A percentile compares a stretch with the other conserved stretches of the same genome.
phyloP scores from a whole-genome alignment of 2,329 filamentous ascomycete species.

The Penicillium fuscoglaucum region DNA sequence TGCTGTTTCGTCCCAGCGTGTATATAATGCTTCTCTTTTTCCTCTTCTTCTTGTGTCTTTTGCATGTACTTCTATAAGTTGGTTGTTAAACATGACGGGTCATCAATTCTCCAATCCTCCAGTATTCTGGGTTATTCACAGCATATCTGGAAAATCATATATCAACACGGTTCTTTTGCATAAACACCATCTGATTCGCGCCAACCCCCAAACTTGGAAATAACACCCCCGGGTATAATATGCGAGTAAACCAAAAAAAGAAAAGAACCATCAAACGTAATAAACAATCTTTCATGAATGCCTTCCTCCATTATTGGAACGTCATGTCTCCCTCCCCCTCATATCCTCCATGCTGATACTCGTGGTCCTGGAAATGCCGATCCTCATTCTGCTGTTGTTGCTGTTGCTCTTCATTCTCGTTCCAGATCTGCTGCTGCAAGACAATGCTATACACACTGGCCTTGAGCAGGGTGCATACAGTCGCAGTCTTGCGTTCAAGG shows the following conservation, averaged over 20 bases:
- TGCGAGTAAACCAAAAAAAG: slow-evolving; percentile 7
- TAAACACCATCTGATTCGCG: neutral
- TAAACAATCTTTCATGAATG: neutral
- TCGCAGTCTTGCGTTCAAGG: slow-evolving; percentile 88
- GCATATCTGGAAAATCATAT: slow-evolving; percentile 15
- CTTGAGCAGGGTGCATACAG: slow-evolving; percentile 94
- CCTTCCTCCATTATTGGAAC: slow-evolving; percentile 19
- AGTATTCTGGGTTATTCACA: slow-evolving; percentile 9
- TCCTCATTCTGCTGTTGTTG: slow-evolving; percentile 30
- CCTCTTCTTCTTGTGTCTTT: slow-evolving; percentile 24
- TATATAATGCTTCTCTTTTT: slow-evolving; percentile 27
- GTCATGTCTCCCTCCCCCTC: slow-evolving; percentile 30
- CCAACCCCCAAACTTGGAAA: neutral
- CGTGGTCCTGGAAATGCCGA: slow-evolving; percentile 21
- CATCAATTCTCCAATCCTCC: slow-evolving; percentile 15
- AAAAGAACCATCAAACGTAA: slow-evolving; percentile 12
- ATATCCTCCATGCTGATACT: slow-evolving; percentile 13
- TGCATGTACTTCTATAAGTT: slow-evolving; percentile 36
- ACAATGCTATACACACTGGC: slow-evolving; percentile 99
- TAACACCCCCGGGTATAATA: slow-evolving; percentile 15
- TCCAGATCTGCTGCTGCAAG: slow-evolving; percentile 91
- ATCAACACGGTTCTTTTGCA: slow-evolving; percentile 4
- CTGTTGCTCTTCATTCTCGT: slow-evolving; percentile 50
- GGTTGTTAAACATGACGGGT: slow-evolving; percentile 20
- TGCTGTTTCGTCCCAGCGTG: slow-evolving; percentile 23